Conservation (phyloP, 2,329 filamentous ascomycete species). For the Pseudogymnoascus sp. region DNA sequence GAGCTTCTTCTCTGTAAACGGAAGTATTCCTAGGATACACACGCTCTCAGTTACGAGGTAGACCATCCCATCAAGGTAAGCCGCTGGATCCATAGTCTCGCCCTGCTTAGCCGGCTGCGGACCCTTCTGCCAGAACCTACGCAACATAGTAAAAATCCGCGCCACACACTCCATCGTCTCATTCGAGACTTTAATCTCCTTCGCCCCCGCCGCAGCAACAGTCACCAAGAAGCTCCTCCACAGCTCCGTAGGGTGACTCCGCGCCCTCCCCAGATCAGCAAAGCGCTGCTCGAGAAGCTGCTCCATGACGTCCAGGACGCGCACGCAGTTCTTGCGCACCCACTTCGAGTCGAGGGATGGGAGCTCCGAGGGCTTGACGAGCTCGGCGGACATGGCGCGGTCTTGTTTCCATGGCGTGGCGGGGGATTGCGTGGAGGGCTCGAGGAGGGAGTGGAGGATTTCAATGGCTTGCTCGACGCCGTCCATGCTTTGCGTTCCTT, state of each 20-base stretch:
- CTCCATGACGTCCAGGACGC: conserved; percentile 54
- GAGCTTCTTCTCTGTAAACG: conserved; percentile 55
- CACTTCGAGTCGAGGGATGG: conserved; percentile 78
- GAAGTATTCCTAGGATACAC: conserved; percentile 45
- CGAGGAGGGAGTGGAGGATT: conserved; percentile 66
- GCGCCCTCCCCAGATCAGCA: conserved; percentile 50
- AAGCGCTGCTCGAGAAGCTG: conserved; percentile 55
- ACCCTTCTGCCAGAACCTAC: conserved; percentile 57
- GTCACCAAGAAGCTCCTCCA: conserved; percentile 56
- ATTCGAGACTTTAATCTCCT: conserved; percentile 81
- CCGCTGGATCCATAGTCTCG: conserved; percentile 41
- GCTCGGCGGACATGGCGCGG: conserved; percentile 52
- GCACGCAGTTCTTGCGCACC: conserved; percentile 63
- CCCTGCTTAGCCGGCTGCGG: conserved; percentile 30
- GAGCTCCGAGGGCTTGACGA: conserved; percentile 59
- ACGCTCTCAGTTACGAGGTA: conserved; percentile 42
- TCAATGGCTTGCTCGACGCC: conserved; percentile 44
- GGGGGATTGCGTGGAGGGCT: conserved; percentile 29
- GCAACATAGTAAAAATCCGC: conserved; percentile 59
- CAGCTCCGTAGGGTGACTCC: conserved; percentile 44
- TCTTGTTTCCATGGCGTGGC: conserved; percentile 64
- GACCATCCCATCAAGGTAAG: conserved; percentile 47
- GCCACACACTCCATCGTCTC: conserved; percentile 78
- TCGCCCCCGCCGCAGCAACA: conserved; percentile 59
- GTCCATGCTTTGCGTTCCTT: background rate